Evolutionary conservation across 257 asterid species (phyloP), one percentile per base, ranked within the genome.

Genomic region (Solanum clarkiae): DNA sequence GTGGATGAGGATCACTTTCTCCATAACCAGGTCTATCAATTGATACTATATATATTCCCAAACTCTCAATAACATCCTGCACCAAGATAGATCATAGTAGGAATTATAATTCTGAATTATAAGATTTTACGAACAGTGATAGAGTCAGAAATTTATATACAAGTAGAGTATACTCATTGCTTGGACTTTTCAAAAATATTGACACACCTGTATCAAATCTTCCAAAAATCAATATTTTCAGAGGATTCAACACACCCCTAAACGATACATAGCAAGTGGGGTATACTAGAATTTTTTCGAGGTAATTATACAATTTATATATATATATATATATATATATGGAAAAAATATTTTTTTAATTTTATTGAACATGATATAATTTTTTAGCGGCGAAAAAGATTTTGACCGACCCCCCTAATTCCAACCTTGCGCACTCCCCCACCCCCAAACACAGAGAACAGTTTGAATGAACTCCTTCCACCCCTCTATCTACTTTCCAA

Each of bases 1-100:
- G 4, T 40, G 80, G 80, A 40, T 70, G 80, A 17, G 80, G 53
- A 70, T 70, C 80, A 70, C 80, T 70, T 40, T 70, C 80, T 1
- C 80, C 80, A 70, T 70, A 70, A 40, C 80, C 80, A 70, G 80
- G 80, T 40, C 80, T 70, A 40, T 70, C 80, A 70, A 70, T 17
- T 70, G 80, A 70, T 6, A 70, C 80, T 17, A 70, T 70, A 3
- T 70, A 70, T 18, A 70, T 40, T 70, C 80, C 80, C 80, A 70
- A 70, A 70, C 54, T 70, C 54, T 70, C 54, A 40, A 70, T 70
- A 70, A 18, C 80, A 18, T 40, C 80, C 80, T 70, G 54, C 80
- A 69, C 26, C 49, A 69, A 0, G 14, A 65, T 9, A 66, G 29
- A 29, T 66, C 1, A 66, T 15, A 3, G 7, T 13, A 66, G 10